Conservation (phyloP, 1,139 yeast species). For the Taiozyma onychis region DNA sequence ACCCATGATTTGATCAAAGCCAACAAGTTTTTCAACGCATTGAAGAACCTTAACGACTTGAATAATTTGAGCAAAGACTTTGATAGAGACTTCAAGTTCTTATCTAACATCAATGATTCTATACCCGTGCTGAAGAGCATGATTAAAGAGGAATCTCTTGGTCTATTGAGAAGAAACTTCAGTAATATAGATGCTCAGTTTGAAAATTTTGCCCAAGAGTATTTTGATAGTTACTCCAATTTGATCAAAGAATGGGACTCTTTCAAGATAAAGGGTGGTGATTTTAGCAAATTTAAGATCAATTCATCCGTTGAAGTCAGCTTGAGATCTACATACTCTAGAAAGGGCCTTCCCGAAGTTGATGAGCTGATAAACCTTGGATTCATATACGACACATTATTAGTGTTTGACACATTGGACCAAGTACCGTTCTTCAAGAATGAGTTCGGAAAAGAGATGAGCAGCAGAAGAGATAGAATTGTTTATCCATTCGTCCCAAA, state of each 20-base stretch:
- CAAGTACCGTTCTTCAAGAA: slow-evolving; percentile 54
- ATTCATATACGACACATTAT: slow-evolving; percentile 74
- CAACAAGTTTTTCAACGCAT: slow-evolving; percentile 78
- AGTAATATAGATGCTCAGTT: slow-evolving; percentile 58
- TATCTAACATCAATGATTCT: slow-evolving; percentile 64
- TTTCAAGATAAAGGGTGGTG: slow-evolving; percentile 33
- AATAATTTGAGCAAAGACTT: slow-evolving; percentile 59
- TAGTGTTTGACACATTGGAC: slow-evolving; percentile 74
- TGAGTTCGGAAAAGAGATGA: slow-evolving; percentile 68
- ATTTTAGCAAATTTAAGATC: slow-evolving; percentile 57
- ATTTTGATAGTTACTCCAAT: slow-evolving; percentile 48
- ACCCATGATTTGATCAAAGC: slow-evolving; percentile 75
- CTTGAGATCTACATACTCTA: slow-evolving; percentile 47
- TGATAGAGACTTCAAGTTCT: slow-evolving; percentile 70
- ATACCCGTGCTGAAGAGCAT: slow-evolving; percentile 72
- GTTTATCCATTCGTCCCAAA: slow-evolving; percentile 55
- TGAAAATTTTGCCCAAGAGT: slow-evolving; percentile 50
- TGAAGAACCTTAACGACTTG: slow-evolving; percentile 75
- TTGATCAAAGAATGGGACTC: slow-evolving; percentile 56
- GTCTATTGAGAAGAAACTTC: slow-evolving; percentile 67
- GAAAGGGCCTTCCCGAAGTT: slow-evolving; percentile 22
- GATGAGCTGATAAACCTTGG: slow-evolving; percentile 42
- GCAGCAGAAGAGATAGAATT: slow-evolving; percentile 66
- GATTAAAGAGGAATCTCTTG: slow-evolving; percentile 76
- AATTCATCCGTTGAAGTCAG: slow-evolving; percentile 84